Base-by-base conservation (phyloP, 2,329 filamentous ascomycete genomes). In the Alternaria rosae region DNA sequence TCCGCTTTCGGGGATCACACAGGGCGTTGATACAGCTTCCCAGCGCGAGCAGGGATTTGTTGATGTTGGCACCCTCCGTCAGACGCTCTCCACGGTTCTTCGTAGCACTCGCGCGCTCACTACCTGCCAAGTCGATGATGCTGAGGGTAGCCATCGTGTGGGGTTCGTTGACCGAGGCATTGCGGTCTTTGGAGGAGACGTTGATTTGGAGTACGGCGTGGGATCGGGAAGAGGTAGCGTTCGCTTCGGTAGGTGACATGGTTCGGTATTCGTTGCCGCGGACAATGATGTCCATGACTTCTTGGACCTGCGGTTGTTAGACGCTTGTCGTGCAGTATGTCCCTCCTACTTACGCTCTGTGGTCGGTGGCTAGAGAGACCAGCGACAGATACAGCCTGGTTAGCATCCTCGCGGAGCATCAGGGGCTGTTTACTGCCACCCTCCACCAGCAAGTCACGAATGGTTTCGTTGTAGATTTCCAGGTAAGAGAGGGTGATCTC, bases 251-350 rank as follows among this genome's bases (percentile, higher is more conserved):
- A 1, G 95, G 94, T 0, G 95, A 98, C 78, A 98, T 95, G 4
- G 95, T 99, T 45, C 95, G 90, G 79, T 91, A 93, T 71, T 96
- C 92, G 79, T 99, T 99, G 66, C 95, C 95, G 76, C 90, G 88
- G 57, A 99, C 91, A 76, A 99, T 97, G 87, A 99, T 97, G 75
- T 99, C 94, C 95, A 99, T 99, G 73, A 99, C 95, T 80, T 99
- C 91, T 76, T 96, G 89, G 13, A 83, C 81, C 81, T 82, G 5
- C 13, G 17, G 13, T 17, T 15, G 57, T 80, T 59, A 81, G 76
- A 32, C 38, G 21, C 21, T 32, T 25, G 11, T 17, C 17, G 8
- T 12, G 3, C 9, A 26, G 15, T 6, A 38, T 5, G 1, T 13
- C 10, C n/a, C 11, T 5, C 12, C 13, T 23, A 60, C 80, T 68